These are phyloP conservation scores for Rhizopogon vesiculosus DNA, from an alignment of 768 basidiomycete species.

Conservation along the genomic window DNA sequence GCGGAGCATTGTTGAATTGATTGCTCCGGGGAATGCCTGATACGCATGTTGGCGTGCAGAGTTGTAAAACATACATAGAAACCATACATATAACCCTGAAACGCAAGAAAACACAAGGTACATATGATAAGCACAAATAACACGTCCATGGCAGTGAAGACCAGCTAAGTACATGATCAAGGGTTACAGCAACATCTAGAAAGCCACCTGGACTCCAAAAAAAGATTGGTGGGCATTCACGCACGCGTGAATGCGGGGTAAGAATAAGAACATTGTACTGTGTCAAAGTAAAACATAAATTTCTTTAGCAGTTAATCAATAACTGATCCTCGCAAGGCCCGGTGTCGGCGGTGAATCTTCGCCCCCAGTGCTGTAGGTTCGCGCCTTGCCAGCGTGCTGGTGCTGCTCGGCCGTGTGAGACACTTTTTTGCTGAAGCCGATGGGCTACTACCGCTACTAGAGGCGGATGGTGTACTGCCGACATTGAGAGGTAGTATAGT, in stretches of 20 bases:
- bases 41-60: neutral
- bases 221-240: neutral
- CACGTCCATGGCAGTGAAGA: neutral
- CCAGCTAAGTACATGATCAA: neutral
- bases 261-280: neutral
- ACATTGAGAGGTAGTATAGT: neutral
- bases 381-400: neutral
- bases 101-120: neutral
- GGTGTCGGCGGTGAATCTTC: neutral
- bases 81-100: neutral
- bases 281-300: neutral
- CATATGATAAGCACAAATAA: neutral
- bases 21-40: neutral
- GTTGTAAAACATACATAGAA: neutral
- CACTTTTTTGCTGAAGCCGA: neutral
- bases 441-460: neutral
- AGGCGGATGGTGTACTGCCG: neutral
- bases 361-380: neutral
- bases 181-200: neutral
- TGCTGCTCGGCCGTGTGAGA: neutral
- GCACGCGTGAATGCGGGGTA: neutral
- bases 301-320: conserved; percentile 4
- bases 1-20: neutral
- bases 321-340: conserved; percentile 1
- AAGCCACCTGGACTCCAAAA: neutral